Conservation (phyloP, 768 basidiomycete genomes). For the Phylloporus sp. region DNA sequence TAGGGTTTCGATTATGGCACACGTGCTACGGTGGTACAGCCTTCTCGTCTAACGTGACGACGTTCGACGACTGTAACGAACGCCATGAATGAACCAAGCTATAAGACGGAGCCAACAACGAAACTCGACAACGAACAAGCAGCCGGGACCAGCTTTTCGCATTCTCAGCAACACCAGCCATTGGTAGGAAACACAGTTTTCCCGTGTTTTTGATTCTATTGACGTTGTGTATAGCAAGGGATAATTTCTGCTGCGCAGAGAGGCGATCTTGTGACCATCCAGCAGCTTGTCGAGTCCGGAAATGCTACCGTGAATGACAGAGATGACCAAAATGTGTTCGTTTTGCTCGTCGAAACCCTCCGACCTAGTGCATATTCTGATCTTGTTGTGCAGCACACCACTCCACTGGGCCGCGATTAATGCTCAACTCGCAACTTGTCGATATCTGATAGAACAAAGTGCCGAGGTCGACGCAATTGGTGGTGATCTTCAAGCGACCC, state of each 20-base stretch:
- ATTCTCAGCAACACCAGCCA: conserved; percentile 22
- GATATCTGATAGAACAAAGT: conserved; percentile 84
- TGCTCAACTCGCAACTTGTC: conserved; percentile 85
- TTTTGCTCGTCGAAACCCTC: background rate
- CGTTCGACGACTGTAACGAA: conserved; percentile 16
- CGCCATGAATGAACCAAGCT: conserved; percentile 30
- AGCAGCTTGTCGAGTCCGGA: conserved; percentile 66
- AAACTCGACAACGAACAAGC: conserved; percentile 26
- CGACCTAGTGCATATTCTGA: conserved; percentile 5
- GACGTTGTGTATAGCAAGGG: conserved; percentile 34
- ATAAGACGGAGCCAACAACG: conserved; percentile 29
- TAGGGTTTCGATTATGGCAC: conserved; percentile 25
- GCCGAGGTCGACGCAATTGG: conserved; percentile 94
- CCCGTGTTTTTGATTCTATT: background rate
- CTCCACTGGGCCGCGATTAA: conserved; percentile 99
- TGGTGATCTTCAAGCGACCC: conserved; percentile 91
- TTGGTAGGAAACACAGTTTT: conserved; percentile 11
- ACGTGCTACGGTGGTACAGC: conserved; percentile 10
- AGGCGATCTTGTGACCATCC: conserved; percentile 69
- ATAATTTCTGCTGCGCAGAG: conserved; percentile 87
- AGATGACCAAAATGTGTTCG: conserved; percentile 79
- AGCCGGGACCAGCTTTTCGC: conserved; percentile 24
- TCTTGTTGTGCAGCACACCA: conserved; percentile 48
- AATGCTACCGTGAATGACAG: conserved; percentile 69
- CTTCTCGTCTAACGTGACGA: conserved; percentile 2